Evolutionary conservation across 495 filamentous ascomycete genomes (phyloP).

Genomic region (Patellaria atrata): DNA sequence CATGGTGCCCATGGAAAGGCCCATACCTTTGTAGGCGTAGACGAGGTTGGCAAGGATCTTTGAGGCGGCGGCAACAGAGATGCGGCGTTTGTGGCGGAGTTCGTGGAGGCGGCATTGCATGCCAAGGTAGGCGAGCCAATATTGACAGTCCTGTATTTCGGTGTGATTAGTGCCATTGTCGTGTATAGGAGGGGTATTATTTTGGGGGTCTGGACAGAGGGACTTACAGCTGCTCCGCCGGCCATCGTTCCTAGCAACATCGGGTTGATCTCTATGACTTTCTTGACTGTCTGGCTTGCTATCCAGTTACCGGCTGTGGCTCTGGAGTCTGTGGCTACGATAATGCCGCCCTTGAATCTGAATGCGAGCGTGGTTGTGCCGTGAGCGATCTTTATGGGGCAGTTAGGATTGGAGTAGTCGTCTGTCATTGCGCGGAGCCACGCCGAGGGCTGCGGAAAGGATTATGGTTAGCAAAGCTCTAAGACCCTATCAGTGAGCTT

Average conservation of each 20-base stretch:
- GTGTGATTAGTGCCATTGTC: background rate
- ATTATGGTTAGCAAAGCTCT: conserved; percentile 3
- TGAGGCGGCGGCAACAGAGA: conserved; percentile 89
- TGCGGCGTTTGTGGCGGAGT: conserved; percentile 96
- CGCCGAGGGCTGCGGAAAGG: conserved; percentile 47
- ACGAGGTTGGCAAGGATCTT: conserved; percentile 98
- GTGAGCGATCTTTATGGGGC: conserved; percentile 98
- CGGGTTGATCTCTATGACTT: conserved; percentile 91
- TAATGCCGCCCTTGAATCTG: conserved; percentile 93
- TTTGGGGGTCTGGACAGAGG: background rate
- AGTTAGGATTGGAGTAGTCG: conserved; percentile 88
- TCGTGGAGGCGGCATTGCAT: conserved; percentile 99
- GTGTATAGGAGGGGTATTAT: background rate
- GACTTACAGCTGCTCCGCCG: conserved; percentile 81
- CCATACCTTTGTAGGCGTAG: conserved; percentile 96
- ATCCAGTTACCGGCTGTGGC: conserved; percentile 98
- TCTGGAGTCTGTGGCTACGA: conserved; percentile 93
- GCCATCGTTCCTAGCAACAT: conserved; percentile 94
- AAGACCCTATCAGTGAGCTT: background rate
- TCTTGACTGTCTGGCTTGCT: conserved; percentile 97
- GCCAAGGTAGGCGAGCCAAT: conserved; percentile 96
- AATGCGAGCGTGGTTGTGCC: conserved; percentile 98
- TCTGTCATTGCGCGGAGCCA: conserved; percentile 96
- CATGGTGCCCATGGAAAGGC: conserved; percentile 97
- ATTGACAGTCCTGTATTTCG: conserved; percentile 83